Evolutionary conservation across 495 filamentous ascomycete species (phyloP).

Genomic region (Hypoxylon rickii): DNA sequence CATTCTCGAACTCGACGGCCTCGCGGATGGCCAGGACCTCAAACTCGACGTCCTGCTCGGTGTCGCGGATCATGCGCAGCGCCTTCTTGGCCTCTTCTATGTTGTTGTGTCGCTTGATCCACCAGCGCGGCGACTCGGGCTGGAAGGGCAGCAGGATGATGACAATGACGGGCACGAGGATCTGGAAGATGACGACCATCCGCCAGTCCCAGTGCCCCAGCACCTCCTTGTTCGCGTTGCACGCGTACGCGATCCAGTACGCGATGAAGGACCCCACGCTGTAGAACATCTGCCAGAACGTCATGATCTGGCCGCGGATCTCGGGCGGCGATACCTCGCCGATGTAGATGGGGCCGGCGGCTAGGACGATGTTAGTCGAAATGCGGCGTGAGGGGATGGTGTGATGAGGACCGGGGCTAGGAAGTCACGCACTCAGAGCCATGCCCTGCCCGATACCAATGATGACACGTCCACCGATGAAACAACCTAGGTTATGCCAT

Average conservation of each 20-base stretch:
- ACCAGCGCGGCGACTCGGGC: constrained; percentile 65
- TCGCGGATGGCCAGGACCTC: constrained; percentile 62
- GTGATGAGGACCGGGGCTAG: not conserved
- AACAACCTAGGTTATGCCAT: constrained; percentile 58
- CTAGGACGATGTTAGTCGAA: constrained; percentile 14
- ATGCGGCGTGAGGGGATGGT: not conserved
- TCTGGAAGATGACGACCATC: constrained; percentile 66
- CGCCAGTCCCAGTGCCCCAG: constrained; percentile 67
- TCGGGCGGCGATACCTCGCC: constrained; percentile 62
- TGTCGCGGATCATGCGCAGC: constrained; percentile 57
- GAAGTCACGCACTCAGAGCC: constrained; percentile 59
- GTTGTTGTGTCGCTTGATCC: constrained; percentile 56
- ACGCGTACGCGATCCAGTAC: constrained; percentile 62
- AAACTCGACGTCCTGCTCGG: constrained; percentile 62
- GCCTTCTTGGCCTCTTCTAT: constrained; percentile 58
- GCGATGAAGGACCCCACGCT: constrained; percentile 66
- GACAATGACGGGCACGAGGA: constrained; percentile 60
- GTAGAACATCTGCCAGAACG: constrained; percentile 72
- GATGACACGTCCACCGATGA: constrained; percentile 64
- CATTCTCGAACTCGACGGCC: constrained; percentile 65
- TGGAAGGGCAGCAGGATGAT: constrained; percentile 58
- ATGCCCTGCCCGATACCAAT: constrained; percentile 69
- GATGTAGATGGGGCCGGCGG: constrained; percentile 64
- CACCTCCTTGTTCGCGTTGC: constrained; percentile 52
- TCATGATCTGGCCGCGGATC: constrained; percentile 67